A percentile compares a stretch with the other conserved stretches of the same genome.
Evolutionary conservation across 495 filamentous ascomycete genomes (phyloP).

Genomic region (Amphirosellinia nigrospora): DNA sequence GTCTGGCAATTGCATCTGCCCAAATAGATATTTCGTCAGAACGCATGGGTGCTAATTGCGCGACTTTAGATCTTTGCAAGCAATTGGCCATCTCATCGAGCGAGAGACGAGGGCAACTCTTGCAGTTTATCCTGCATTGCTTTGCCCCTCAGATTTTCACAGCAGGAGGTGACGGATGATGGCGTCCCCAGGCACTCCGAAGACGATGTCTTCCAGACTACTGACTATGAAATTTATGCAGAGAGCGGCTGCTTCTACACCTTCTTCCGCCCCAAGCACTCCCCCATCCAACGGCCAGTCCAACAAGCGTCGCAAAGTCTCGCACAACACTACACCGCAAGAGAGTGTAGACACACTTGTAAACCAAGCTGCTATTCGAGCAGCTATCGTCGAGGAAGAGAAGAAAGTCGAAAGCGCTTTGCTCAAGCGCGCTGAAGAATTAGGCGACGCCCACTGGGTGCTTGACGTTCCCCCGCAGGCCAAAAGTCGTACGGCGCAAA

Average conservation of each 20-base stretch:
- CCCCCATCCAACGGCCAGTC: slow-evolving; percentile 45
- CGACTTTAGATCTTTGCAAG: background rate
- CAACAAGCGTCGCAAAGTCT: slow-evolving; percentile 62
- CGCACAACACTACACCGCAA: slow-evolving; percentile 30
- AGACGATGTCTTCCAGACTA: slow-evolving; percentile 87
- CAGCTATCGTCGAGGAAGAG: slow-evolving; percentile 77
- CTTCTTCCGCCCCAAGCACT: slow-evolving; percentile 52
- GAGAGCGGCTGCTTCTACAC: slow-evolving; percentile 70
- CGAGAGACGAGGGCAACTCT: background rate
- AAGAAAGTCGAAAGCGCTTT: slow-evolving; percentile 73
- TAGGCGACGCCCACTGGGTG: slow-evolving; percentile 90
- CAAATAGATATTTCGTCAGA: background rate
- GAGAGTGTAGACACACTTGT: slow-evolving; percentile 39
- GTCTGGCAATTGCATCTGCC: too few relatives aligned
- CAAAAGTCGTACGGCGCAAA: slow-evolving; percentile 28
- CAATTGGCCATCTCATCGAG: background rate
- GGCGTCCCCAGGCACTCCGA: slow-evolving; percentile 53
- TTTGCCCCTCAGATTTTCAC: background rate
- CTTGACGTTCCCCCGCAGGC: slow-evolving; percentile 52
- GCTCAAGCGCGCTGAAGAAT: slow-evolving; percentile 70
- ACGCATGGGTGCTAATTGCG: background rate
- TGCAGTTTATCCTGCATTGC: background rate
- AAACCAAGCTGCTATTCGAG: slow-evolving; percentile 62
- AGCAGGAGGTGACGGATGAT: slow-evolving; percentile 34
- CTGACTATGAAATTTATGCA: slow-evolving; percentile 99